Evolutionary conservation across 495 filamentous ascomycete genomes (phyloP), one percentile per base, ranked within the genome.

Genomic region (Rhypophila decipiens): DNA sequence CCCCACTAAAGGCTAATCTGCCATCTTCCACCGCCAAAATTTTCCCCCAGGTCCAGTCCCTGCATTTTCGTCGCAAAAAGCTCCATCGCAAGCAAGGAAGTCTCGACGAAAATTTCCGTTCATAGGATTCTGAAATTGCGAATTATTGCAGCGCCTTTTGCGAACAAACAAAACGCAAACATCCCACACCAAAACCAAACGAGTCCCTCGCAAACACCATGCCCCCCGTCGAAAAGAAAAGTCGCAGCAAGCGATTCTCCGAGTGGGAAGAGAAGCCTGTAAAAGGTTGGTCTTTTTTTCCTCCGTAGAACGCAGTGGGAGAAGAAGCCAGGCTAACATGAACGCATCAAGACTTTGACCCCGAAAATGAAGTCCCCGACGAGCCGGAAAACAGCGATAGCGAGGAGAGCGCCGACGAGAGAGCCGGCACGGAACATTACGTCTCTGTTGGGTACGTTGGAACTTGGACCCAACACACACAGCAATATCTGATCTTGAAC

Each of bases 361-460:
- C 88, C 1, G 91, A 97, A 71, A 83, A 85, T 55, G 76, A 83
- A 41, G 79, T 75, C 15, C 73, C 63, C 24, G 70, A 68, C 9
- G 73, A 59, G 11, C 52, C 64, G 42, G 62, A 67, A 40, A 71
- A 71, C 19, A 83, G 76, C 53, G 78, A 75, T 23, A 78, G 76
- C 17, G 82, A 81, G 13, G 69, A 66, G 5, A 70, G 69, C 31
- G 73, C 62, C 21, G 64, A 82, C 54, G 74, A 75, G 11, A 65
- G 64, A 58, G 75, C 51, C 64, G 81, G 59, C 17, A 81, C 88
- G 13, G 91, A 93, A 51, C 91, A 98, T 57, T 98, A 98, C 61
- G 75, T 83, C 20, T 66, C 77, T 46, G 86, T 96, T 57, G 84
- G 85, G 85, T 90, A 75, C 39, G 58, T 48, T 31, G 21, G 17